Conservation (phyloP, 768 basidiomycete genomes). For the Sporobolomyces pararoseus region DNA sequence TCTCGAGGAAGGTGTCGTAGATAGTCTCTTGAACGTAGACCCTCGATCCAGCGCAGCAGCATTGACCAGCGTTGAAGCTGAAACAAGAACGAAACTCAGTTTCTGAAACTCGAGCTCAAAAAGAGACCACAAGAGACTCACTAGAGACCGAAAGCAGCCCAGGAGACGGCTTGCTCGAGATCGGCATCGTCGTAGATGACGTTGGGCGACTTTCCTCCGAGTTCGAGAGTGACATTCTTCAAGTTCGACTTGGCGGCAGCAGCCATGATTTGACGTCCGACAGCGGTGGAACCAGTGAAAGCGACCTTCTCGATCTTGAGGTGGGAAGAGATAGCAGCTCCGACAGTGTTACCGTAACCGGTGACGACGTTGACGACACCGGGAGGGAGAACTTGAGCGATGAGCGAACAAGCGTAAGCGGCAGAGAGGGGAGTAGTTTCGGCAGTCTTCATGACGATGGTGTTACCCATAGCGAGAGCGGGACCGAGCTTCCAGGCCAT, state of each 20-base stretch:
- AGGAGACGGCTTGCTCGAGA: constrained; percentile 45
- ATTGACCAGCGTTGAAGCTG: constrained; percentile 67
- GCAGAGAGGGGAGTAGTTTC: constrained; percentile 47
- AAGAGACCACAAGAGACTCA: constrained; percentile 47
- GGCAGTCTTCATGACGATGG: constrained; percentile 63
- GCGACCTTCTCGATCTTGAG: constrained; percentile 63
- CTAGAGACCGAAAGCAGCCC: constrained; percentile 66
- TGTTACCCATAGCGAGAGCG: constrained; percentile 73
- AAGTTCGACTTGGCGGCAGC: constrained; percentile 75
- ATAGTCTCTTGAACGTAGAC: constrained; percentile 74
- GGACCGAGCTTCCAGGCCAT: constrained; percentile 66
- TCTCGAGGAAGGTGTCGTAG: constrained; percentile 69
- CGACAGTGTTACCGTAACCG: constrained; percentile 68
- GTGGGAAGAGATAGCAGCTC: constrained; percentile 66
- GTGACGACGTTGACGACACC: constrained; percentile 71
- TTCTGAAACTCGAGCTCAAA: no score
- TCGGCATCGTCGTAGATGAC: constrained; percentile 58
- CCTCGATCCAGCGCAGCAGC: constrained; percentile 74
- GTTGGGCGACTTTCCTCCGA: constrained; percentile 54
- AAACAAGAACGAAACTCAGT: no score
- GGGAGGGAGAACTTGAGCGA: constrained; percentile 57
- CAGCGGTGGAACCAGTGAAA: constrained; percentile 78
- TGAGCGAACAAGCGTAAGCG: constrained; percentile 51
- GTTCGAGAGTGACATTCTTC: constrained; percentile 76
- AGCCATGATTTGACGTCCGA: constrained; percentile 74